Evolutionary conservation across 192 early-diverging fungal species (phyloP).

Genomic region (Coemansia sp.): DNA sequence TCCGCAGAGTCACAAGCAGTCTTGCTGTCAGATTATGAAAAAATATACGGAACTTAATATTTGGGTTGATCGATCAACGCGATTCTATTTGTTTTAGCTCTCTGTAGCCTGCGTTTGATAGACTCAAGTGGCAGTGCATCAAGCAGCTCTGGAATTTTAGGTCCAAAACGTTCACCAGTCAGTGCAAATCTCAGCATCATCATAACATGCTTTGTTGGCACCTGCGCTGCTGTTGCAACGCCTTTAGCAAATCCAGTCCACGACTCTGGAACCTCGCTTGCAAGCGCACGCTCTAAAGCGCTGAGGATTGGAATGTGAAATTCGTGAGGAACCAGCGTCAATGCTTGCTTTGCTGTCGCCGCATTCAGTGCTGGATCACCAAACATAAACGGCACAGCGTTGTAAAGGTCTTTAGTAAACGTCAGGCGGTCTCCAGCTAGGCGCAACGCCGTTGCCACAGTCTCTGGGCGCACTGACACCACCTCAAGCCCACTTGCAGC

Average conservation of each 20-base stretch:
- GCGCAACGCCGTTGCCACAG: conserved; percentile 21
- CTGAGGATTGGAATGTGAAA: conserved; percentile 22
- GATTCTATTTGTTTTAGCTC: not conserved
- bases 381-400: conserved; percentile 37
- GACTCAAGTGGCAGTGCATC: conserved; percentile 15
- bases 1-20: not conserved
- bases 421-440: conserved; percentile 36
- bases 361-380: conserved; percentile 22
- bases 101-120: conserved; percentile 8
- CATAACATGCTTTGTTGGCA: conserved; percentile 57
- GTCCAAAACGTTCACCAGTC: conserved; percentile 56
- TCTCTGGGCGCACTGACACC: not conserved
- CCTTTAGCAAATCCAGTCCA: conserved; percentile 26
- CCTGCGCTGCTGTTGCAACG: conserved; percentile 35
- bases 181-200: conserved; percentile 64
- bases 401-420: conserved; percentile 27
- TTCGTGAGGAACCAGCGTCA: conserved; percentile 16
- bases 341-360: not conserved
- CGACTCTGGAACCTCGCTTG: not conserved
- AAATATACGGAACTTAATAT: no score
- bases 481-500: not conserved
- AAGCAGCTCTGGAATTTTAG: conserved; percentile 39
- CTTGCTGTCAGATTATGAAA: no score
- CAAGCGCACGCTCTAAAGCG: conserved; percentile 7
- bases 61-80: no score